Conservation (phyloP, 2,329 filamentous ascomycete genomes). For the Xylaria sp. region DNA sequence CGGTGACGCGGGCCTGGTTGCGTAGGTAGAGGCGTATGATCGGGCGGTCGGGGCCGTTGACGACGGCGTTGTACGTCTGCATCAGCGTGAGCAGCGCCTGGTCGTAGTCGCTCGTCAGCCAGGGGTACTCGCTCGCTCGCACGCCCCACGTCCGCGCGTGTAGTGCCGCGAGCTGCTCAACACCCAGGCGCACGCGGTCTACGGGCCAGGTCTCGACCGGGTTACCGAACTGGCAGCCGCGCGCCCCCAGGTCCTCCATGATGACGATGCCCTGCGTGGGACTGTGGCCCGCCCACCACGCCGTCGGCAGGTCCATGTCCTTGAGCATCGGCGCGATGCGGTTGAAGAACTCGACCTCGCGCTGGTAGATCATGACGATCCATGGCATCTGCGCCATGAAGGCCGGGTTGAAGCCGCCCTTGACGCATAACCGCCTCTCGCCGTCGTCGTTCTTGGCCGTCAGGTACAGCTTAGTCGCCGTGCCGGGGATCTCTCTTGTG, state of each 20-base stretch:
- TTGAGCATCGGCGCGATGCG: conserved; percentile 41
- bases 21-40: conserved; percentile 45
- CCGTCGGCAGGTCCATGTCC: conserved; percentile 42
- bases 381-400: conserved; percentile 43
- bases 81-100: conserved; percentile 46
- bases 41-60: conserved; percentile 45
- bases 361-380: conserved; percentile 45
- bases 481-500: conserved; percentile 40
- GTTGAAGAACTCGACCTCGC: conserved; percentile 48
- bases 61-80: conserved; percentile 44
- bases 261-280: conserved; percentile 45
- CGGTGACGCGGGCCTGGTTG: conserved; percentile 46
- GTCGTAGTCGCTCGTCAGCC: conserved; percentile 49
- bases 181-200: conserved; percentile 40
- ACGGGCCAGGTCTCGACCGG: conserved; percentile 42
- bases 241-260: conserved; percentile 45
- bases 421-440: conserved; percentile 42
- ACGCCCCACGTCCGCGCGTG: conserved; percentile 49
- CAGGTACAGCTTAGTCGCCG: conserved; percentile 44
- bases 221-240: conserved; percentile 42
- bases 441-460: conserved; percentile 38
- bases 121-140: conserved; percentile 46
- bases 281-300: conserved; percentile 43
- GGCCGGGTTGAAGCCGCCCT: conserved; percentile 47
- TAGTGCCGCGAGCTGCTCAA: conserved; percentile 53